phyloP scores from a whole-genome alignment of 1,284 basidiomycete genomes.

The Cryptococcus sp. region DNA sequence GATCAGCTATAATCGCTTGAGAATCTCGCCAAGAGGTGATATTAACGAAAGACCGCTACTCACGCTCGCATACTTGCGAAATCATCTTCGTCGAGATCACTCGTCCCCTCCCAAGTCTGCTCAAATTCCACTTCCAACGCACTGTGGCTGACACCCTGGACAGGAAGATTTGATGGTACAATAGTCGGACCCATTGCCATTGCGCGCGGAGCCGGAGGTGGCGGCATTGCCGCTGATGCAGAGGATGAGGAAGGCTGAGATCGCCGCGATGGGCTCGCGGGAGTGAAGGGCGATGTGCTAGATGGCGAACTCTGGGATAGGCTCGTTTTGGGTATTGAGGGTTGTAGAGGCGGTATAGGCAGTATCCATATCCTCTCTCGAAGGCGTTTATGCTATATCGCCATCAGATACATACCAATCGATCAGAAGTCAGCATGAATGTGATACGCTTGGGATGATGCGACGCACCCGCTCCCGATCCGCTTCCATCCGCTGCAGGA shows the following conservation, averaged over 20 bases:
- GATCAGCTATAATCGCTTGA: no score
- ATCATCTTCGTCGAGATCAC: conserved; percentile 86
- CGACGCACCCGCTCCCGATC: conserved; percentile 73
- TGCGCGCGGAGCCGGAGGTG: conserved; percentile 26
- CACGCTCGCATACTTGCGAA: conserved; percentile 41
- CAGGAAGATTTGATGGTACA: conserved; percentile 4
- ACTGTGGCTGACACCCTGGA: conserved; percentile 46
- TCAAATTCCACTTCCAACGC: conserved; percentile 85
- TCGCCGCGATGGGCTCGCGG: conserved; percentile 32
- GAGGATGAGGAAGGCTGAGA: conserved; percentile 29
- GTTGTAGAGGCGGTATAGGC: conserved; percentile 41
- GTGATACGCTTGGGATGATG: neutral
- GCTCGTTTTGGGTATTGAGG: conserved; percentile 4
- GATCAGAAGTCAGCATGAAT: no score
- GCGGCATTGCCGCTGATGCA: conserved; percentile 23
- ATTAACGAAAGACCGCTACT: conserved; percentile 12
- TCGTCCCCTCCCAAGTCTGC: conserved; percentile 85
- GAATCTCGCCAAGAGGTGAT: no score
- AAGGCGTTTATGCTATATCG: conserved; percentile 74
- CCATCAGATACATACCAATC: no score
- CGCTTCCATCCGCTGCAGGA: conserved; percentile 87
- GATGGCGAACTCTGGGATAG: conserved; percentile 22
- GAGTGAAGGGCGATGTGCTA: conserved; percentile 32
- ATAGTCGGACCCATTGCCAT: conserved; percentile 53
- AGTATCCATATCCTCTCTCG: conserved; percentile 92